Conservation (phyloP, 2,329 filamentous ascomycete species). For the Fusarium staphyleae region DNA sequence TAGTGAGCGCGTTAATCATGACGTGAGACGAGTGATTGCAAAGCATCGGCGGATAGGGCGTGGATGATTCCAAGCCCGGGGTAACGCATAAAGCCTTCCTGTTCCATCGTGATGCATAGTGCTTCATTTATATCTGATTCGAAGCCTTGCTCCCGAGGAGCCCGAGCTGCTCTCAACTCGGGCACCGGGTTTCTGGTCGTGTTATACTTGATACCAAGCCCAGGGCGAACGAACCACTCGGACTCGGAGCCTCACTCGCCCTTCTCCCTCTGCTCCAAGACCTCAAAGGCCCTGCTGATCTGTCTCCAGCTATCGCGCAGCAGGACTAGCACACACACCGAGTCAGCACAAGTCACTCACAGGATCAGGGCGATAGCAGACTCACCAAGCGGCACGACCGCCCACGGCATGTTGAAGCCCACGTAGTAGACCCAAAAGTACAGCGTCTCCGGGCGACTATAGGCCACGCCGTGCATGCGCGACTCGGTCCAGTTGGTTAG, state of each 20-base stretch:
- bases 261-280: slow-evolving; percentile 37
- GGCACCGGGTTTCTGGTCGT: not conserved
- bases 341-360: slow-evolving; percentile 19
- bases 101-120: too few relatives aligned
- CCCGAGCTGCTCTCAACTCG: not conserved
- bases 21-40: not conserved
- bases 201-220: too few relatives aligned
- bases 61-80: not conserved
- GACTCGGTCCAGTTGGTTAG: slow-evolving; percentile 61
- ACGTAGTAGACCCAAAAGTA: slow-evolving; percentile 72
- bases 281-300: slow-evolving; percentile 40
- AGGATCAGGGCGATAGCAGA: slow-evolving; percentile 17
- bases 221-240: too few relatives aligned
- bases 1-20: not conserved
- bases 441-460: slow-evolving; percentile 64
- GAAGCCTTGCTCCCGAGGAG: too few relatives aligned
- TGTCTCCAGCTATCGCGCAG: slow-evolving; percentile 45
- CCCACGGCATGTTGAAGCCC: slow-evolving; percentile 68
- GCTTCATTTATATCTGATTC: too few relatives aligned
- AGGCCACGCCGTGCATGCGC: slow-evolving; percentile 53
- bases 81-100: not conserved
- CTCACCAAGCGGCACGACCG: slow-evolving; percentile 62
- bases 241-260: slow-evolving; percentile 19
- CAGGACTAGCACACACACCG: slow-evolving; percentile 34
- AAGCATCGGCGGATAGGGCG: not conserved